Base-by-base conservation (phyloP, 495 filamentous ascomycete species). In the Penicillium ochrochloron region DNA sequence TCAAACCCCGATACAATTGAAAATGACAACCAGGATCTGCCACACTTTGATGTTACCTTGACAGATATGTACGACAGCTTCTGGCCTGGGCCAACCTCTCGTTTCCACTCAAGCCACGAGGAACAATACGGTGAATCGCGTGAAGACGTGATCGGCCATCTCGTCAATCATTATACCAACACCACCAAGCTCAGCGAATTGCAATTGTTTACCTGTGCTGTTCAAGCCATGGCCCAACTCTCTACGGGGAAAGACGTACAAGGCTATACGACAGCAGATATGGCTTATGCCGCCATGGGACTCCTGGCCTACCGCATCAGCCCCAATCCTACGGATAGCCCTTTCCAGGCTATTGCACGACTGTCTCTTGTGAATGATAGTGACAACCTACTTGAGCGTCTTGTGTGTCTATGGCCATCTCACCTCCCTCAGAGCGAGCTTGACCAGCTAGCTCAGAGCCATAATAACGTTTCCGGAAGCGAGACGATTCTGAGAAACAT, bases 31-130 rank as follows among this genome's bases (percentile, higher is more conserved):
- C 12, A 17, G 0, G 48, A 52, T 29, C 21, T 52, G 12, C 48
- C 48, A 27, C 23, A 27, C 42, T 46, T 29, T 39, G 46, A 59
- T 35, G 59, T 66, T 10, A 37, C 54, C 3, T 62, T 66, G 35
- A 62, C 53, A 1, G 64, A 66, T 25, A 66, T 66, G 64, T 66
- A 66, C 33, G 21, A 53, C 23, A 66, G 64, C 21, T 66, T 66
- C 55, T 66, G 64, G 64, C 31, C 42, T 15, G 12, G 33, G 19
- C 46, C 34, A 29, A 31, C 59, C 8, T 59, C 63, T 48, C 39
- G 58, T 6, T 60, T 41, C 25, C 51, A 44, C 19, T 54, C 29
- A 10, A 33, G 44, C 21, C n/a, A 63, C 14, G 44, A 57, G 14
- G 44, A 58, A 35, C 33, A 35, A 11, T 55, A 57, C 12, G 59